Evolutionary conservation across 2,329 filamentous ascomycete genomes (phyloP), one percentile per base, ranked within the genome.

Genomic region (Byssochlamys sp.): DNA sequence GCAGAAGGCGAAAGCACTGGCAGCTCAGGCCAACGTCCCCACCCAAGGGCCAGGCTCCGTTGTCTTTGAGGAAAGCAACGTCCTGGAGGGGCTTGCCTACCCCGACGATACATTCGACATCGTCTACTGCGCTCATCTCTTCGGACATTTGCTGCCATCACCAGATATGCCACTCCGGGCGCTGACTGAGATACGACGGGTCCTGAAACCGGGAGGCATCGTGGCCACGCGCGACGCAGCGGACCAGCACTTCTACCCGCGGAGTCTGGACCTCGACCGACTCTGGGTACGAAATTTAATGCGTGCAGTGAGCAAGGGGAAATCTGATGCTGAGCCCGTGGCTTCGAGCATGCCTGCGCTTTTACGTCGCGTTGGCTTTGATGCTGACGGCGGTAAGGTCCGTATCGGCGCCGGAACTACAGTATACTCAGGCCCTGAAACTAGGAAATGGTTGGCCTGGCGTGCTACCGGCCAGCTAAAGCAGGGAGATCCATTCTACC

Each of bases 151-250:
- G 12, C 61, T 80, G 12, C 65, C 71, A 7, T 63, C 66, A 5
- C 71, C 70, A 0, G 62, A 68, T 1, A 59, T 63, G 54, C 64
- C 60, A 4, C 56, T 57, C 56, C 39, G 52, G 31, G 57, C 54
- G 33, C 57, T 64, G 24, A 24, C 50, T 28, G 60, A 62, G 54
- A 59, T 57, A 59, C 56, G 55, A 49, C 27, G 78, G 0, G 74
- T 80, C 4, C 69, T 77, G 1, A 76, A 71, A 59, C 69, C 73
- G 0, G 77, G 77, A 1, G 78, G 77, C 0, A 59, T 77, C 1
- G 60, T 79, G 1, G 73, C 73, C 2, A 65, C 71, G 10, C 65
- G 72, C 35, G 68, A 63, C 28, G 58, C 53, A 28, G 62, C 62
- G 12, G 63, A 66, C 35, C 52, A 63, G 58, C 69, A 67, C 50